Conservation (phyloP, 169 alveolate genomes). For the Cryptosporidium meleagridis region DNA sequence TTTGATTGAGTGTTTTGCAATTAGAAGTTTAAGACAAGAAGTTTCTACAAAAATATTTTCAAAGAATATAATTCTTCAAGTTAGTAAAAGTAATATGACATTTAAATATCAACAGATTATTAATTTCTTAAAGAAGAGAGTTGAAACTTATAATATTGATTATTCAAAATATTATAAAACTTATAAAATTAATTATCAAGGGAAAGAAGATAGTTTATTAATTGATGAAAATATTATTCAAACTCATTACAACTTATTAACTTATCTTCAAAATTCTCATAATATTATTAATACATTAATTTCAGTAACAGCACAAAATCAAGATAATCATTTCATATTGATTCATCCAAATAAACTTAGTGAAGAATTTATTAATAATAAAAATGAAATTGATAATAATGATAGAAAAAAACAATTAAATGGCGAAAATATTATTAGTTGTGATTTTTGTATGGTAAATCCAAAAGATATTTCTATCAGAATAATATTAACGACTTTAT, state of each 20-base stretch:
- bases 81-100: conserved; percentile 17
- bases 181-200: not conserved
- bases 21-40: conserved; percentile 2
- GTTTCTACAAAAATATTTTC: not conserved
- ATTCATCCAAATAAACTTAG: not conserved
- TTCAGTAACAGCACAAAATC: not conserved
- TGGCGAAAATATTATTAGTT: not conserved
- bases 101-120: conserved; percentile 42
- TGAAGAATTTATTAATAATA: not conserved
- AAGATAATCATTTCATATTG: not conserved
- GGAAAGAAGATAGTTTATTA: not conserved
- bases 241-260: not conserved
- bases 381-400: not conserved
- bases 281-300: conserved; percentile 4
- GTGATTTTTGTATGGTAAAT: conserved; percentile 22
- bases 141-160: conserved; percentile 12
- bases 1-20: conserved; percentile 6
- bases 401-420: not conserved
- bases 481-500: conserved; percentile 2
- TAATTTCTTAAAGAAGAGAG: conserved; percentile 28
- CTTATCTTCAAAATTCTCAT: conserved; percentile 47
- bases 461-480: conserved; percentile 43
- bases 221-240: not conserved
- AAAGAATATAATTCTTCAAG: conserved; percentile 14
- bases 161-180: not conserved